Evolutionary conservation across 2,329 filamentous ascomycete genomes (phyloP).

Genomic region (Aureobasidium musti): DNA sequence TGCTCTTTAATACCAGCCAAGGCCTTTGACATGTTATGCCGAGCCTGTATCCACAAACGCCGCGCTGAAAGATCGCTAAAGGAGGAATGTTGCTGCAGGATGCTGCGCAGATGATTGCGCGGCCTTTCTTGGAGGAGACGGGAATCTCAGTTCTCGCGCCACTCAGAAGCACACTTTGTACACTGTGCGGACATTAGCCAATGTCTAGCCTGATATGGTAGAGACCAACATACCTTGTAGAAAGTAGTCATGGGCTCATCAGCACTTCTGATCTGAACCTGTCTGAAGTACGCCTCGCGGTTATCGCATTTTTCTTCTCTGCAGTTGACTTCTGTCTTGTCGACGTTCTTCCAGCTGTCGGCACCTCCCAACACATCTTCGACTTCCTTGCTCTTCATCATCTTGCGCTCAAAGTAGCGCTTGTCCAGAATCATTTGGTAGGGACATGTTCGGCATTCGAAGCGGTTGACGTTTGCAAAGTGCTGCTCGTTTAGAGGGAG

Average conservation of each 20-base stretch:
- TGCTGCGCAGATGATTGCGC: constrained; percentile 20
- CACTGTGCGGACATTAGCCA: constrained; percentile 37
- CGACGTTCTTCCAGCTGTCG: constrained; percentile 86
- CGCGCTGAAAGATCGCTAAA: constrained; percentile 30
- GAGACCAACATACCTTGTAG: constrained; percentile 66
- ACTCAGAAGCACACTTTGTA: constrained; percentile 48
- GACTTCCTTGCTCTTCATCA: constrained; percentile 79
- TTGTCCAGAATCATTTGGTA: constrained; percentile 83
- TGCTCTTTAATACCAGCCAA: constrained; percentile 16
- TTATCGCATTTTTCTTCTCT: constrained; percentile 77
- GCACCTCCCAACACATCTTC: constrained; percentile 90
- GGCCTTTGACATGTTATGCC: constrained; percentile 8
- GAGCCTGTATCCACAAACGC: constrained; percentile 24
- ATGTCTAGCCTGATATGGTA: constrained; percentile 9
- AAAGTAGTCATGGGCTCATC: constrained; percentile 99
- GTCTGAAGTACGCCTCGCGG: constrained; percentile 86
- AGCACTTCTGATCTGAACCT: constrained; percentile 95
- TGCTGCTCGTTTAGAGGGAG: constrained; percentile 44
- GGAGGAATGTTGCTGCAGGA: constrained; percentile 4
- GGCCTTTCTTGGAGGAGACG: constrained; percentile 3
- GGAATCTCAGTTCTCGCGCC: constrained; percentile 46
- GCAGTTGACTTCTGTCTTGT: constrained; percentile 82
- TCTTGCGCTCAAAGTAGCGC: constrained; percentile 77
- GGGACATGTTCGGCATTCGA: constrained; percentile 93
- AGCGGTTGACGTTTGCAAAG: constrained; percentile 64